phyloP scores from a whole-genome alignment of 768 basidiomycete species.

The Mycena floridula region DNA sequence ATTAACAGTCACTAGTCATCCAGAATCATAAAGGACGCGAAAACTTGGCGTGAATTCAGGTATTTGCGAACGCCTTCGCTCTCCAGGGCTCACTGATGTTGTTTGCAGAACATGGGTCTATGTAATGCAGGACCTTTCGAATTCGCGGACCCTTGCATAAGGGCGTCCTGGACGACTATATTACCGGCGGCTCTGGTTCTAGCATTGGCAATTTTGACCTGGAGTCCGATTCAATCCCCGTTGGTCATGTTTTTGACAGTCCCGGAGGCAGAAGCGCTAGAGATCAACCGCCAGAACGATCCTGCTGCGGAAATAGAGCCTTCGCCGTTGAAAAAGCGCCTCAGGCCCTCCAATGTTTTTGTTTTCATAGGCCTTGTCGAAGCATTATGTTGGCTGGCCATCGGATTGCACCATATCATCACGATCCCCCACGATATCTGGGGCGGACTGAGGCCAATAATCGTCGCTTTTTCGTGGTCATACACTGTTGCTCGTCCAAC shows the following conservation, averaged over 20 bases:
- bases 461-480: constrained; percentile 56
- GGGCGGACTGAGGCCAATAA: constrained; percentile 29
- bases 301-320: constrained; percentile 18
- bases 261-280: constrained; percentile 47
- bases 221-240: constrained; percentile 11
- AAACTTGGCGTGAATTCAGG: no score
- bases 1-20: no score
- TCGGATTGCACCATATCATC: constrained; percentile 47
- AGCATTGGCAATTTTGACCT: no score
- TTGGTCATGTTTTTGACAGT: constrained; percentile 13
- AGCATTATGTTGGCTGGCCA: constrained; percentile 51
- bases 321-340: constrained; percentile 54
- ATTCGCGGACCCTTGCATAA: no score
- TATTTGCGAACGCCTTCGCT: no score
- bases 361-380: constrained; percentile 50
- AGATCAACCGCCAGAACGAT: constrained; percentile 16
- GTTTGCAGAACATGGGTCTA: no score
- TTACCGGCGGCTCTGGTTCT: no score
- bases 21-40: no score
- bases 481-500: constrained; percentile 59
- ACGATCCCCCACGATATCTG: constrained; percentile 24
- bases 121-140: no score
- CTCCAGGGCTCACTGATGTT: no score
- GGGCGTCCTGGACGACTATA: no score
- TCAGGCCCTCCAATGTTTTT: constrained; percentile 23